These are phyloP conservation scores for Pleurotus giganteus DNA, from an alignment of 768 basidiomycete genomes.

Conservation along the genomic window DNA sequence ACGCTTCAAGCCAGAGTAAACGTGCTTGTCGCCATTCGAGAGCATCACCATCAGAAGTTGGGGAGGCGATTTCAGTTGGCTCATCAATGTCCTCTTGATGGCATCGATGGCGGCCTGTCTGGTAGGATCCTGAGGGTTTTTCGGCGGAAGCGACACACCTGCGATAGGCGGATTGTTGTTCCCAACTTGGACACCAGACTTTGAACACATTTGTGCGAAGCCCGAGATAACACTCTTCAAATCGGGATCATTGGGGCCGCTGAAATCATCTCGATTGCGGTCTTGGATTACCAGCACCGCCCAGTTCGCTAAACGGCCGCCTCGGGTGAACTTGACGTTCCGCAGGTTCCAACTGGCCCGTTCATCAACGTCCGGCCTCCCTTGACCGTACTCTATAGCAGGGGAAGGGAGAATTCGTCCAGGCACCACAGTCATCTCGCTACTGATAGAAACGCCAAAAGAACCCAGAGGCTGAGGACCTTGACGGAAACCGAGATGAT, in stretches of 20 bases:
- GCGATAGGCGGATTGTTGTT: slow-evolving; percentile 33
- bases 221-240: slow-evolving; percentile 44
- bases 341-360: slow-evolving; percentile 81
- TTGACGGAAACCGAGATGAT: slow-evolving; percentile 54
- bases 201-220: slow-evolving; percentile 61
- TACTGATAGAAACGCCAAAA: slow-evolving; percentile 62
- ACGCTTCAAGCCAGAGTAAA: slow-evolving; percentile 77
- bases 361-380: slow-evolving; percentile 43
- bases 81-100: slow-evolving; percentile 41
- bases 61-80: slow-evolving; percentile 41
- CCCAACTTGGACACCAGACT: slow-evolving; percentile 58
- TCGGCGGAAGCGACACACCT: slow-evolving; percentile 47
- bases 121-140: slow-evolving; percentile 50
- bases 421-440: slow-evolving; percentile 68
- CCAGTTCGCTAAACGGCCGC: slow-evolving; percentile 60
- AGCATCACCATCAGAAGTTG: slow-evolving; percentile 64
- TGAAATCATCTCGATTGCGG: slow-evolving; percentile 61
- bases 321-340: slow-evolving; percentile 58
- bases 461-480: slow-evolving; percentile 38
- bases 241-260: slow-evolving; percentile 49
- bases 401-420: slow-evolving; percentile 67
- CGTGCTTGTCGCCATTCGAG: slow-evolving; percentile 66
- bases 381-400: slow-evolving; percentile 54
- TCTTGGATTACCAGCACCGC: slow-evolving; percentile 69
- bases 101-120: slow-evolving; percentile 45